Base-by-base conservation (phyloP, 176 grass and related monocot genomes). In the Aegilops speltoides region DNA sequence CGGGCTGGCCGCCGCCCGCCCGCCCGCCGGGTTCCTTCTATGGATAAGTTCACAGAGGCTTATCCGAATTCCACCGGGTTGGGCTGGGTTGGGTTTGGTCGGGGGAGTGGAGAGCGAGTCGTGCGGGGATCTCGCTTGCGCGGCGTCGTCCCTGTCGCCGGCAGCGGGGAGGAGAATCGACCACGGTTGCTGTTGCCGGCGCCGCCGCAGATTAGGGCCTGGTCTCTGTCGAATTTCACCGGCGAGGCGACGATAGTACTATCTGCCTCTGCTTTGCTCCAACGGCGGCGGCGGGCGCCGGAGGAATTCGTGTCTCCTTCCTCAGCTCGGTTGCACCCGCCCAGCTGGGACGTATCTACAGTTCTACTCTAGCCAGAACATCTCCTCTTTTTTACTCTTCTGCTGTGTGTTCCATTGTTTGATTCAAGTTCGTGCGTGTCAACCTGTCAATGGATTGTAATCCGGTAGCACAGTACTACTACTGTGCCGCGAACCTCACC, bases 41-140 rank as follows among this genome's bases (percentile, higher is more conserved):
- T 7, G 34, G 38, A 41, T 41, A 85, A 76, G 79, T 1, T 19
- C 1, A 1, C 24, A 12, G 67, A 28, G 25, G 57, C 72, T 36
- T 22, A 38, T 83, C 67, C 74, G 84, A 40, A 45, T 74, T 87
- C 60, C n/a, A 9, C 24, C n/a, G 73, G 43, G 11, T 15, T 38
- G 50, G 50, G 50, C 19, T 17, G 73, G 43, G 16, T 10, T 37
- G 45, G 1, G 45, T 48, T 50, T n/a, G n/a, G n/a, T n/a, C n/a
- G 15, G 48, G 48, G 48, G 48, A 14, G 12, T 17, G 15, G 0
- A 75, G 57, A 28, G 48, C 10, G 63, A 46, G 2, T 28, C 6
- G 24, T n/a, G 46, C 17, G 4, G 81, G 38, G 81, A 89, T 79
- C 76, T 78, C 72, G 82, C 20, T 54, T 6, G 50, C 4, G 48